Base-by-base conservation (phyloP, 148 eudicot genomes). In the Rhododendron ferrugineum region DNA sequence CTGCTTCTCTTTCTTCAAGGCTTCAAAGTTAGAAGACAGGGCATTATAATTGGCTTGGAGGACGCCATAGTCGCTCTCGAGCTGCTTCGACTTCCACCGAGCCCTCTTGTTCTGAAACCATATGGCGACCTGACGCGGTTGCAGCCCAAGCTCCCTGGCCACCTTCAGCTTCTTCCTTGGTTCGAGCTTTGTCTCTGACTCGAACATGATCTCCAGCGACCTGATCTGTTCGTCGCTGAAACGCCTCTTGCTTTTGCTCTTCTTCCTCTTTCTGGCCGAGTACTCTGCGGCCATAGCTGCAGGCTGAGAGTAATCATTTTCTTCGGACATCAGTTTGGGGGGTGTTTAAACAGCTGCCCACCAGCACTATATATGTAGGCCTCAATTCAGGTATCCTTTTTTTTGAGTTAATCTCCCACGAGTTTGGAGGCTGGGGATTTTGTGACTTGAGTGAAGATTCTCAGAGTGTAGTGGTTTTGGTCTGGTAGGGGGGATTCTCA, bases 71-170 rank as follows among this genome's bases (percentile, higher is more conserved):
- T 94, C 95, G 50, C 64, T 78, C 81, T 94, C 93, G 58, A 94
- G 89, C 62, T 90, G 92, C 90, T 92, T 94, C 5, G 95, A 91
- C 86, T 91, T 94, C 88, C 90, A 92, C 13, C 97, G 88, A 77
- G 97, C 97, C 44, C 97, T 83, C 80, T 91, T 93, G 80, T 94
- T 94, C 88, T 94, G 97, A 46, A 94, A 94, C 97, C 97, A 94
- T 34, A 94, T 94, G 0, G 94, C 94, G n/a, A 94, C 93, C 72
- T 94, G 96, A 18, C 94, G 87, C 0, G 94, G 94, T 23, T 94
- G 91, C 68, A 94, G 79, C 0, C 94, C 95, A 3, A 94, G 89
- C 64, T 94, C 93, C 52, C 83, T 83, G 6, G 95, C 97, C 52
- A 92, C 82, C 85, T 91, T 92, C n/a, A 90, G 80, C 88, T 92